Evolutionary conservation across 306 rosid species (phyloP).

Genomic region (Dicorynia guianensis): DNA sequence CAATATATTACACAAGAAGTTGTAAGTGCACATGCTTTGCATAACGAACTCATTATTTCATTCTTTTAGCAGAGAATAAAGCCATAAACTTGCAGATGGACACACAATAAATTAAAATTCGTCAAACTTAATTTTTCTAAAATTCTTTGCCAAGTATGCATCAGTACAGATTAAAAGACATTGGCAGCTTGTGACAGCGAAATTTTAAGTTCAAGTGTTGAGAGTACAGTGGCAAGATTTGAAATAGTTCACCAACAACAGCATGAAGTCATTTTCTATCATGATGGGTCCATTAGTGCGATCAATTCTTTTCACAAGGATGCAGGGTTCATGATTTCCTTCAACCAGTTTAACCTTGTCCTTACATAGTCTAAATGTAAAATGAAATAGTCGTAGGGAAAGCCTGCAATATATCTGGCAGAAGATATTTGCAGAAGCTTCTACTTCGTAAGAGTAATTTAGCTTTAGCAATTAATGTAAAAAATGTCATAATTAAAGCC

Average conservation of each 20-base stretch:
- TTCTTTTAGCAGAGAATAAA: conserved; percentile 1
- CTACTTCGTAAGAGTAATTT: not conserved
- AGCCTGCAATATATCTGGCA: not conserved
- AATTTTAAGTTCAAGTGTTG: not conserved
- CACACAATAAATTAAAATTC: not conserved
- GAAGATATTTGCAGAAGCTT: not conserved
- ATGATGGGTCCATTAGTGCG: no score
- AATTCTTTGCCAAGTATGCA: not conserved
- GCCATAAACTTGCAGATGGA: conserved; percentile 13
- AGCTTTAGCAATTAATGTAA: not conserved
- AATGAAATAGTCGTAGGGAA: not conserved
- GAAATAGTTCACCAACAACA: conserved; percentile 12
- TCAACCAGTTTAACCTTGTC: not conserved
- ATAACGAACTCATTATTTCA: not conserved
- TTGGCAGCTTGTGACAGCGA: conserved; percentile 8
- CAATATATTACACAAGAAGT: conserved; percentile 37
- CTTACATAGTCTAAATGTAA: not conserved
- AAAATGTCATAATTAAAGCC: not conserved
- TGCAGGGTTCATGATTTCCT: not conserved
- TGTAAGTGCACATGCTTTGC: conserved; percentile 12
- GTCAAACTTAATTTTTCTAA: not conserved
- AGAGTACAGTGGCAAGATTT: not conserved
- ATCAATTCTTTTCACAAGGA: no score
- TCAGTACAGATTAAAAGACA: not conserved
- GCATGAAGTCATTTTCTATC: conserved; percentile 1